Base-by-base conservation (phyloP, 176 grass and related monocot species). In the Alopecurus myosuroides region DNA sequence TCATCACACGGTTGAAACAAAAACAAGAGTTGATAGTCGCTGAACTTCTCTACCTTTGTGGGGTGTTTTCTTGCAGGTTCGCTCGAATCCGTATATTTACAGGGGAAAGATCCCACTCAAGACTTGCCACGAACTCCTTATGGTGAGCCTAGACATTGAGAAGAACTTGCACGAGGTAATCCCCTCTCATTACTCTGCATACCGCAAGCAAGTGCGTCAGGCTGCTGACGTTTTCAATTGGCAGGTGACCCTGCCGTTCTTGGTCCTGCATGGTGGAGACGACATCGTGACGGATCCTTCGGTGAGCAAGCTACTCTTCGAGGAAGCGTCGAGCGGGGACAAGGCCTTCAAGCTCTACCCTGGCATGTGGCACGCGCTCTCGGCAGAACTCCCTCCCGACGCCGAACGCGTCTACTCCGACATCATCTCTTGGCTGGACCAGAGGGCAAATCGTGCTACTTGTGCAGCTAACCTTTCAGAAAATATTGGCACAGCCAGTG, bases 291-390 rank as follows among this genome's bases (percentile, higher is more conserved):
- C 83, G 0, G 85, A 97, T 81, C 92, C 92, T 44, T 81, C 72
- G 1, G 83, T 40, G 45, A 97, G 92, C 83, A 88, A 92, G 52
- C 15, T 85, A 45, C 53, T 94, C 33, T 89, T 87, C 30, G 91
- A 97, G 77, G 70, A 86, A 63, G 91, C 91, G 5, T 78, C 85
- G 1, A 94, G 92, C 77, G 29, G 26, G 19, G 94, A 94, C 57
- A 97, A 97, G 58, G 78, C 72, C 28, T 87, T 97, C 52, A 97
- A 93, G 84, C 76, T 97, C 18, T 93, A 97, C 36, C 86, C 91
- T 14, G 91, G 94, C 20, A 93, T 93, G 91, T 97, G 84, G 94
- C 94, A 91, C 60, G 91, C 86, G 1, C 83, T 93, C 49, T 75
- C 41, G 9, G 88, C 86, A 19, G 94, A 97, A 62, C 28, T 85